These are phyloP conservation scores for Penicillium odoratum DNA, from an alignment of 495 filamentous ascomycete species.

Conservation along the genomic window DNA sequence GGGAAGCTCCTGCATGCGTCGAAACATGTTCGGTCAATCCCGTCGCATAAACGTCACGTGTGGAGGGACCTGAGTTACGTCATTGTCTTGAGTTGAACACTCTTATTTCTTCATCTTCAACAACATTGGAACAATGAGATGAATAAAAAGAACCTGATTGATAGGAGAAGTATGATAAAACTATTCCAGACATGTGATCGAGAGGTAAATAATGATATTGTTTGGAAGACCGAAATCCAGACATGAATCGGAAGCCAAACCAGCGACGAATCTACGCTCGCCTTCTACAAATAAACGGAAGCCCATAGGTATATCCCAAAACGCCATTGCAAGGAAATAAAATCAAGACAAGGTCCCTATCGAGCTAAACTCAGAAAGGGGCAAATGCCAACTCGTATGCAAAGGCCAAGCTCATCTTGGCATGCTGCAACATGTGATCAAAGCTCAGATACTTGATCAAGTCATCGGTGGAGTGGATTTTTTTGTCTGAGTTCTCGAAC, in stretches of 20 bases:
- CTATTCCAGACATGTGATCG: not conserved
- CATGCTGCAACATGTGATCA: slow-evolving; percentile 98
- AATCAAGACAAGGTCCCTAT: not conserved
- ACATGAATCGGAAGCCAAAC: slow-evolving; percentile 6
- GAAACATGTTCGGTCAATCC: not conserved
- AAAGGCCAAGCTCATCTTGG: slow-evolving; percentile 83
- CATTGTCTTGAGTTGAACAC: not conserved
- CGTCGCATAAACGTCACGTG: not conserved
- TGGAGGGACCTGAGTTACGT: not conserved
- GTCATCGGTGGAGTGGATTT: slow-evolving; percentile 91
- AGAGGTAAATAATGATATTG: not conserved
- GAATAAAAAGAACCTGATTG: not conserved
- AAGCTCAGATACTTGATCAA: slow-evolving; percentile 85
- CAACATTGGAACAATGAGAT: no score
- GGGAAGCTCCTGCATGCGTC: not conserved
- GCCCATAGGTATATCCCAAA: slow-evolving; percentile 12
- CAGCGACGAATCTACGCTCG: slow-evolving; percentile 2
- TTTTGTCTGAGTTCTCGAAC: slow-evolving; percentile 80
- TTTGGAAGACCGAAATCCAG: not conserved
- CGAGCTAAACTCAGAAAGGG: slow-evolving; percentile 27
- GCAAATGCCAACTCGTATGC: slow-evolving; percentile 77
- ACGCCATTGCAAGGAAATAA: slow-evolving; percentile 4
- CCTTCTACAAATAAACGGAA: slow-evolving; percentile 1
- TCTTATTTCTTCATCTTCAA: no score
- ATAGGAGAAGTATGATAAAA: not conserved